Conservation (phyloP, 768 basidiomycete species). For the Saitozyma sp. region DNA sequence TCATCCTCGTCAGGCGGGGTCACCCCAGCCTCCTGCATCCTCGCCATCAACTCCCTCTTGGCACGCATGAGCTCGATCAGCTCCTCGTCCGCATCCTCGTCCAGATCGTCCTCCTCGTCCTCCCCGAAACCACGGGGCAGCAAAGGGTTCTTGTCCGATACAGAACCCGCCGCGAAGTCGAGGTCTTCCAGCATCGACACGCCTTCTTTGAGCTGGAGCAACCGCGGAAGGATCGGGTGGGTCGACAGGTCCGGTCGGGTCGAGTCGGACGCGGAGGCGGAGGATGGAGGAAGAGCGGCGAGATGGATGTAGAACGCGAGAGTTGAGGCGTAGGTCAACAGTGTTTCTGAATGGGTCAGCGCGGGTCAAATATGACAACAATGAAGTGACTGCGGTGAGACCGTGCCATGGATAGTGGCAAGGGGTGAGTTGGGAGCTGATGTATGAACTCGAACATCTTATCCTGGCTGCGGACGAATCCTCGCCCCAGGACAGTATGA, state of each 20-base stretch:
- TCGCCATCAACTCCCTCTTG: conserved; percentile 28
- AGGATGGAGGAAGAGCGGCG: conserved; percentile 58
- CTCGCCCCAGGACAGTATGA: background rate
- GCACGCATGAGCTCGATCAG: conserved; percentile 16
- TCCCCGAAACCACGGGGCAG: conserved; percentile 16
- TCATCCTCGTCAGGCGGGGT: conserved; percentile 39
- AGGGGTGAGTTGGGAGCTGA: no score
- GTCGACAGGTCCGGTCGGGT: conserved; percentile 62
- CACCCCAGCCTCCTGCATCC: conserved; percentile 17
- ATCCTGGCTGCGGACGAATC: no score
- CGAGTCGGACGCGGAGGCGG: conserved; percentile 58
- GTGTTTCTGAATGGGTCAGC: conserved; percentile 63
- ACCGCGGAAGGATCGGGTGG: conserved; percentile 70
- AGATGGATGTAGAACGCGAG: conserved; percentile 91
- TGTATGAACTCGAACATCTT: no score
- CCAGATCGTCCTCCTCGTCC: conserved; percentile 50
- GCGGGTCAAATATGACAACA: no score
- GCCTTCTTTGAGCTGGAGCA: conserved; percentile 79
- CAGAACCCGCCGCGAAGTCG: conserved; percentile 60
- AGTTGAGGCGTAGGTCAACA: conserved; percentile 83
- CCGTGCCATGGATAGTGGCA: no score
- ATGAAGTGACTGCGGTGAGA: no score
- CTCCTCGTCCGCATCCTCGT: conserved; percentile 50
- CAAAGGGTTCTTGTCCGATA: conserved; percentile 38
- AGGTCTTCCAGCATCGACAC: conserved; percentile 79